A percentile compares a stretch with the other conserved stretches of the same genome.
phyloP scores from a whole-genome alignment of 169 alveolate genomes.

The Eimeria maxima region DNA sequence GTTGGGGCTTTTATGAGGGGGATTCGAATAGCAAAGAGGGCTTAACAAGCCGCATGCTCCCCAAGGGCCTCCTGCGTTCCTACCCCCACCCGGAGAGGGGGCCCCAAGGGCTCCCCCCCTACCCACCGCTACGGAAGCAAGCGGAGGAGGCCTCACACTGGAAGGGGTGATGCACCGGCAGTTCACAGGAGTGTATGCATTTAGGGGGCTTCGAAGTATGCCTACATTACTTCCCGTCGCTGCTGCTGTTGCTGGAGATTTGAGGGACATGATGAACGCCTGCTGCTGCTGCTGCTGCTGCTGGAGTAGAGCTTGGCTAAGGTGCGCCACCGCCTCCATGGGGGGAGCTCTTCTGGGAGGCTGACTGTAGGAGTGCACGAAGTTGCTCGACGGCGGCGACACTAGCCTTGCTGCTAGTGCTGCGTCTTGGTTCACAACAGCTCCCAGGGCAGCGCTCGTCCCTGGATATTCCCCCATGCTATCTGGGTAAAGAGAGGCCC shows the following conservation, averaged over 20 bases:
- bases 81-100: constrained; percentile 3
- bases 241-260: constrained; percentile 58
- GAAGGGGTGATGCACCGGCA: constrained; percentile 29
- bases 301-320: constrained; percentile 34
- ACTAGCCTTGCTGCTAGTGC: constrained; percentile 40
- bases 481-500: constrained; percentile 22
- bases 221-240: neutral
- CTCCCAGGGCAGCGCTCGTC: neutral
- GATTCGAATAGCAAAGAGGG: constrained; percentile 63
- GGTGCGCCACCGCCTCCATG: constrained; percentile 62
- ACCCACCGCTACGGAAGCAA: constrained; percentile 17
- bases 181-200: constrained; percentile 62
- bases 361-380: constrained; percentile 24
- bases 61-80: constrained; percentile 52
- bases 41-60: constrained; percentile 68
- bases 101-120: constrained; percentile 51
- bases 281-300: constrained; percentile 72
- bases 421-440: neutral
- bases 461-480: neutral
- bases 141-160: constrained; percentile 23
- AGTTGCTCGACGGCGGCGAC: constrained; percentile 10
- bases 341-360: constrained; percentile 18
- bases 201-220: constrained; percentile 33
- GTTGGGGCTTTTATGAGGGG: constrained; percentile 41
- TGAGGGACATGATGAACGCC: constrained; percentile 28